A percentile compares a stretch with the other conserved stretches of the same genome.
These are phyloP conservation scores for Catunica adiposa DNA, from an alignment of 2,329 filamentous ascomycete genomes.

Conservation along the genomic window DNA sequence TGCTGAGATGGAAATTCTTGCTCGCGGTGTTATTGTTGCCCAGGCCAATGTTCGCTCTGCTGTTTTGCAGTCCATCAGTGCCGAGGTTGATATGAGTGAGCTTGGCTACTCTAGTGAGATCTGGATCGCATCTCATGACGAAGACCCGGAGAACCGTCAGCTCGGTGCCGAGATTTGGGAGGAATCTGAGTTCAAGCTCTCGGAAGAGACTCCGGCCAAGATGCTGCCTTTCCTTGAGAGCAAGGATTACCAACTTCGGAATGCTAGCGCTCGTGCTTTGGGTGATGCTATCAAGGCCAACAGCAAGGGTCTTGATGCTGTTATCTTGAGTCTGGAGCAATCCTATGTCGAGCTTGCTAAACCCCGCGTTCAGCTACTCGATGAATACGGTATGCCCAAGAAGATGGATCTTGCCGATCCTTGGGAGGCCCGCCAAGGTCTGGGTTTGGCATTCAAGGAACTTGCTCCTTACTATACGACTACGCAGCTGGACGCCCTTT, in stretches of 20 bases:
- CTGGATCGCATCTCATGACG: constrained; percentile 86
- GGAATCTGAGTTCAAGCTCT: constrained; percentile 65
- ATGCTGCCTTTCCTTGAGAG: constrained; percentile 68
- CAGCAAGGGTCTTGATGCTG: constrained; percentile 39
- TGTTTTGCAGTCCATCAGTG: constrained; percentile 74
- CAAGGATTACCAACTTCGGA: constrained; percentile 63
- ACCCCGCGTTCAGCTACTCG: constrained; percentile 65
- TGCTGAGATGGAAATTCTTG: constrained; percentile 58
- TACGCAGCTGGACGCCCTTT: constrained; percentile 55
- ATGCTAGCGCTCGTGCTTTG: constrained; percentile 66
- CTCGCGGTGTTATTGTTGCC: constrained; percentile 61
- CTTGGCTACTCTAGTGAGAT: constrained; percentile 75
- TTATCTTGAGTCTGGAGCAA: constrained; percentile 49
- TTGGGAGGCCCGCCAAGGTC: constrained; percentile 82
- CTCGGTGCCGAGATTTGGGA: constrained; percentile 85
- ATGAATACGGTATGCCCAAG: constrained; percentile 86
- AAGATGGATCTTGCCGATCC: constrained; percentile 77
- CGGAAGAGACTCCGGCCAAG: constrained; percentile 44
- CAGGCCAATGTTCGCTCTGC: constrained; percentile 68
- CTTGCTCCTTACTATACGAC: constrained; percentile 55
- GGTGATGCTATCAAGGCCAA: constrained; percentile 54
- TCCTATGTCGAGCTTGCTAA: constrained; percentile 68
- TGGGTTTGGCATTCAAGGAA: constrained; percentile 74
- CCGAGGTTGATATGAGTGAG: constrained; percentile 83
- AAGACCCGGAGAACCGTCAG: constrained; percentile 71